Evolutionary conservation across 176 grass and related monocot species (phyloP).

Genomic region (barley (Hordeum vulgare)): DNA sequence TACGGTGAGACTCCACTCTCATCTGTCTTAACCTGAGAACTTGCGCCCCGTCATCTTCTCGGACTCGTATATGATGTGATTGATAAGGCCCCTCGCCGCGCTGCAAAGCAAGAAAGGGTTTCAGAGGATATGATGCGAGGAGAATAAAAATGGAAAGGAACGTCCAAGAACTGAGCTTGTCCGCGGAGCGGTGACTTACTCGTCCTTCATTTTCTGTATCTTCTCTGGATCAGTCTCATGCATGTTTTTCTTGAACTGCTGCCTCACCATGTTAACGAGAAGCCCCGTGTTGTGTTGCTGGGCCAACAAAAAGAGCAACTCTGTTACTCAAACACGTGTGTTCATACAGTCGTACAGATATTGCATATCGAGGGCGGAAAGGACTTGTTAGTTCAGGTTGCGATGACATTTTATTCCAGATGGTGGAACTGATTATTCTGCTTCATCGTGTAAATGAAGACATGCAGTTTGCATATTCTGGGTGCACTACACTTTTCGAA

Average conservation of each 20-base stretch:
- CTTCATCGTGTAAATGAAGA: neutral
- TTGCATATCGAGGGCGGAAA: neutral
- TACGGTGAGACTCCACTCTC: neutral
- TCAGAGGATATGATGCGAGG: neutral
- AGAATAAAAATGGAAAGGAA: neutral
- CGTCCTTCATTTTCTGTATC: conserved; percentile 91
- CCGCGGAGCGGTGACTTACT: conserved; percentile 37
- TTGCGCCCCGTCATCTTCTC: conserved; percentile 77
- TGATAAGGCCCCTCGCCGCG: conserved; percentile 90
- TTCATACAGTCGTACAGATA: neutral
- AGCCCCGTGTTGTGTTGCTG: conserved; percentile 87
- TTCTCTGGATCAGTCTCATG: conserved; percentile 87
- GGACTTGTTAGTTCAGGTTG: neutral
- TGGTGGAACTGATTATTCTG: neutral
- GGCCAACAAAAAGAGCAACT: conserved; percentile 22
- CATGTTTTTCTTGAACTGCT: conserved; percentile 94
- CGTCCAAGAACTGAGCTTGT: neutral
- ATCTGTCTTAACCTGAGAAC: conserved; percentile 49
- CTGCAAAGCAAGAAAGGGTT: conserved; percentile 41
- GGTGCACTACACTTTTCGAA: neutral
- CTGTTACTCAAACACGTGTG: neutral
- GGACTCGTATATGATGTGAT: conserved; percentile 85
- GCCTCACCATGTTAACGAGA: conserved; percentile 79
- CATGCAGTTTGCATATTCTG: neutral
- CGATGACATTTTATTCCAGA: neutral